Percentiles rank a stretch among this genome's conserved stretches.
These are phyloP conservation scores for Myriosclerotinia curreyana DNA, from an alignment of 2,329 filamentous ascomycete species.

Conservation along the genomic window DNA sequence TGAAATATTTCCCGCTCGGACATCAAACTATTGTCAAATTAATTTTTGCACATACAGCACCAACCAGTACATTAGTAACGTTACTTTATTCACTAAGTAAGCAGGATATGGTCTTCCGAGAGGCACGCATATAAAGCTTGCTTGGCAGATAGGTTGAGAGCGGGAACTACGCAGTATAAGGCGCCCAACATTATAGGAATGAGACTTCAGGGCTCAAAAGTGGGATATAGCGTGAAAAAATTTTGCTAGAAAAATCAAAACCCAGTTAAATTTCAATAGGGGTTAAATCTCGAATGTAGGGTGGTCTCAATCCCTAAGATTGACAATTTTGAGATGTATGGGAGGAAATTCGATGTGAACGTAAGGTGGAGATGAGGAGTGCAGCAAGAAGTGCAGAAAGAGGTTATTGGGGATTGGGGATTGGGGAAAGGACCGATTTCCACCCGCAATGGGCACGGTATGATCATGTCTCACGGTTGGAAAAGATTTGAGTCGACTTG, in stretches of 20 bases:
- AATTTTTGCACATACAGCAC: background rate
- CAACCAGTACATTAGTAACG: background rate
- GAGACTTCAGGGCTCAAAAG: background rate
- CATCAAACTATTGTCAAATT: background rate
- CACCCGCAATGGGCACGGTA: background rate
- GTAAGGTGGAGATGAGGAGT: background rate
- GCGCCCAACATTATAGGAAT: background rate
- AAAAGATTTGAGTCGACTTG: background rate
- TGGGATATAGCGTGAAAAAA: slow-evolving; percentile 10
- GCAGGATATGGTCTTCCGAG: background rate
- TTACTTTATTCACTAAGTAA: too few relatives aligned
- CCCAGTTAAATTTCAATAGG: background rate
- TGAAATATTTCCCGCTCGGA: background rate
- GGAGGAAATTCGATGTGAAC: background rate
- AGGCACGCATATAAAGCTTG: background rate
- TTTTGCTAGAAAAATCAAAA: background rate
- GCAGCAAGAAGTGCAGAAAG: too few relatives aligned
- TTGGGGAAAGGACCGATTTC: background rate
- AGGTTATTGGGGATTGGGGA: background rate
- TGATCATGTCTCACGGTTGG: background rate
- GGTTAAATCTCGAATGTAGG: background rate
- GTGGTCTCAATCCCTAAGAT: background rate
- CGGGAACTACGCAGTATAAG: background rate
- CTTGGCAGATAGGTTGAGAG: background rate
- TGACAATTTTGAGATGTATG: background rate